Conservation (phyloP, 176 grass and related monocot species). For the Elaeis guineensis region DNA sequence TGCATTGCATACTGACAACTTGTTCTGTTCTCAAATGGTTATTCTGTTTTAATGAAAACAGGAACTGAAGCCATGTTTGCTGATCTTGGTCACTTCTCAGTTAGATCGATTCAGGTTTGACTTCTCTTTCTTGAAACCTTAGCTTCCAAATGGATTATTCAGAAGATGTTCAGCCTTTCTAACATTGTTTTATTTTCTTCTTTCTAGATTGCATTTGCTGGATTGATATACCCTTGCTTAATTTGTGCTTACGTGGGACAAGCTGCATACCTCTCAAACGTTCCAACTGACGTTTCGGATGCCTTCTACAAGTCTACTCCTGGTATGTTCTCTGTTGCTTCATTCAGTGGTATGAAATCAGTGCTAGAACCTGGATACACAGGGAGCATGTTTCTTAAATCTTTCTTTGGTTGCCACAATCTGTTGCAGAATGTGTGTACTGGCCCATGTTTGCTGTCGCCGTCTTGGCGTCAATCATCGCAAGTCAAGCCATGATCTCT, state of each 20-base stretch:
- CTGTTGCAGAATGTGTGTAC: slow-evolving; percentile 34
- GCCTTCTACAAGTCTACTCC: slow-evolving; percentile 78
- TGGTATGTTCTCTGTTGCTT: slow-evolving; percentile 19
- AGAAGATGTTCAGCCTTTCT: neutral
- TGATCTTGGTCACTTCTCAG: slow-evolving; percentile 79
- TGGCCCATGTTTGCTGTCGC: slow-evolving; percentile 71
- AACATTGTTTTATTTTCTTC: neutral
- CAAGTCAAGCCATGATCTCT: slow-evolving; percentile 83
- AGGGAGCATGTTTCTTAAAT: too few species aligned
- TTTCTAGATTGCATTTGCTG: slow-evolving; percentile 55
- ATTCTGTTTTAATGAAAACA: slow-evolving; percentile 11
- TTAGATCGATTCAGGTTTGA: slow-evolving; percentile 57
- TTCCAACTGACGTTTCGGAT: slow-evolving; percentile 33
- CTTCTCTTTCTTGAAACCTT: too few species aligned
- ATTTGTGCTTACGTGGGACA: slow-evolving; percentile 65
- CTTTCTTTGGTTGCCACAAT: too few species aligned
- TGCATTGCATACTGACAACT: neutral
- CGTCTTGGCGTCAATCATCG: slow-evolving; percentile 63
- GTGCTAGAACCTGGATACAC: too few species aligned
- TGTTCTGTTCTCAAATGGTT: neutral
- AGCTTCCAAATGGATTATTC: too few species aligned
- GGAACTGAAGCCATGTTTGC: slow-evolving; percentile 82
- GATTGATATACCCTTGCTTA: slow-evolving; percentile 60
- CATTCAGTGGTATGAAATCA: neutral
- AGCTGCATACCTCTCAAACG: slow-evolving; percentile 51